These are phyloP conservation scores for Protomyces inundatus DNA, from an alignment of 1,139 yeast species.

Conservation along the genomic window DNA sequence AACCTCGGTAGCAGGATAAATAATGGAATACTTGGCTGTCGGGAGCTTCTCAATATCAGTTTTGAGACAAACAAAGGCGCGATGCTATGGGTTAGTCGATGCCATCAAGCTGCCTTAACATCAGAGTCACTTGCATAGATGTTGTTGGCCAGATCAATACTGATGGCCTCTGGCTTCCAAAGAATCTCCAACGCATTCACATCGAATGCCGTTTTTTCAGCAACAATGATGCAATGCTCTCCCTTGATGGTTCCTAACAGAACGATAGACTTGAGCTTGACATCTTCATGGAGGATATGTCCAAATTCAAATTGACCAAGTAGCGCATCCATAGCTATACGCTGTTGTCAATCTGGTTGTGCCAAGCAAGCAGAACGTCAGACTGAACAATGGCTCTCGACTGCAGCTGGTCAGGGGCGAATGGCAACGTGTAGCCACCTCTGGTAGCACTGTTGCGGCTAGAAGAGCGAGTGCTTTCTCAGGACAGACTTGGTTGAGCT, in stretches of 20 bases:
- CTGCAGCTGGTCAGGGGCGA: no score
- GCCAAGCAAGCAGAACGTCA: no score
- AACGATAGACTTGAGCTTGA: slow-evolving; percentile 48
- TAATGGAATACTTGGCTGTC: slow-evolving; percentile 65
- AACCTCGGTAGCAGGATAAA: slow-evolving; percentile 80
- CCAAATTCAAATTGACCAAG: neutral
- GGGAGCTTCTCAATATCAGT: slow-evolving; percentile 42
- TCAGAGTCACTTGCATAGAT: slow-evolving; percentile 3
- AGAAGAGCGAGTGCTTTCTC: no score
- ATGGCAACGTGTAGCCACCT: no score
- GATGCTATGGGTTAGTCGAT: slow-evolving; percentile 2
- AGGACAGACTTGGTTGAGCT: no score
- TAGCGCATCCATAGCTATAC: neutral
- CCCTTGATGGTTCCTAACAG: slow-evolving; percentile 61
- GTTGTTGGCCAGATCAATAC: slow-evolving; percentile 2
- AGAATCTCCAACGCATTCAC: slow-evolving; percentile 7
- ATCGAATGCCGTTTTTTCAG: slow-evolving; percentile 66
- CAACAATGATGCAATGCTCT: slow-evolving; percentile 60
- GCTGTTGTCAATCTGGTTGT: no score
- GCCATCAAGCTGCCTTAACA: neutral
- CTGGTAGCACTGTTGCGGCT: no score
- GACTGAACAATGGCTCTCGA: no score
- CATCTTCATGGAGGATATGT: slow-evolving; percentile 1
- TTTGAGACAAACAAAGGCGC: neutral
- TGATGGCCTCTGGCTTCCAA: neutral